These are phyloP conservation scores for Fusarium begoniae DNA, from an alignment of 2,329 filamentous ascomycete species.

Conservation along the genomic window DNA sequence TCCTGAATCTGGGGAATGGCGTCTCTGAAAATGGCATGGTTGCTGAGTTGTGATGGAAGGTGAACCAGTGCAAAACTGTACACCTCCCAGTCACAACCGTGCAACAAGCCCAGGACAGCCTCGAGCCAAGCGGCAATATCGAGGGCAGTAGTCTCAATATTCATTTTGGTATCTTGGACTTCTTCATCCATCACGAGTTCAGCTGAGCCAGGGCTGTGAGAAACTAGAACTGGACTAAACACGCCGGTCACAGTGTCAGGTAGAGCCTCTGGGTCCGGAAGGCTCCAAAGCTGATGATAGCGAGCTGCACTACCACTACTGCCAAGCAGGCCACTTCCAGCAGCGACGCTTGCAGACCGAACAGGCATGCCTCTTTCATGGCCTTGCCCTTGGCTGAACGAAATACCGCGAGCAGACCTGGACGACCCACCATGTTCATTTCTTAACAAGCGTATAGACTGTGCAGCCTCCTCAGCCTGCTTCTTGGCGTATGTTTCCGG, in stretches of 20 bases:
- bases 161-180: slow-evolving; percentile 29
- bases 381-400: slow-evolving; percentile 58
- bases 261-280: slow-evolving; percentile 65
- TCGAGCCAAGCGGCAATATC: slow-evolving; percentile 79
- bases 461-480: slow-evolving; percentile 61
- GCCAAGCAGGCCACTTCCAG: slow-evolving; percentile 45
- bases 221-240: slow-evolving; percentile 63
- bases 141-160: slow-evolving; percentile 57
- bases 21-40: slow-evolving; percentile 83
- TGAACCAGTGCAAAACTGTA: slow-evolving; percentile 92
- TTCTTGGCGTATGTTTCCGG: slow-evolving; percentile 62
- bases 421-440: slow-evolving; percentile 52
- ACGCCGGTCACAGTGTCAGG: slow-evolving; percentile 57
- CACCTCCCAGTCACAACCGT: slow-evolving; percentile 86
- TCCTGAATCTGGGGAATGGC: slow-evolving; percentile 79
- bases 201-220: slow-evolving; percentile 44
- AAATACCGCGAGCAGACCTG: slow-evolving; percentile 60
- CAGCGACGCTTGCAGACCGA: slow-evolving; percentile 54
- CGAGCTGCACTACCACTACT: slow-evolving; percentile 39
- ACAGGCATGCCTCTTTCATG: slow-evolving; percentile 54
- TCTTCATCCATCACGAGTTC: slow-evolving; percentile 9
- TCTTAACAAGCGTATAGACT: slow-evolving; percentile 55
- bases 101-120: slow-evolving; percentile 75
- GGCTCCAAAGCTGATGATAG: slow-evolving; percentile 66
- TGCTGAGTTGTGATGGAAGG: slow-evolving; percentile 86